Evolutionary conservation across 257 asterid genomes (phyloP), one percentile per base, ranked within the genome.

Genomic region (Solanum lycopersicoides): DNA sequence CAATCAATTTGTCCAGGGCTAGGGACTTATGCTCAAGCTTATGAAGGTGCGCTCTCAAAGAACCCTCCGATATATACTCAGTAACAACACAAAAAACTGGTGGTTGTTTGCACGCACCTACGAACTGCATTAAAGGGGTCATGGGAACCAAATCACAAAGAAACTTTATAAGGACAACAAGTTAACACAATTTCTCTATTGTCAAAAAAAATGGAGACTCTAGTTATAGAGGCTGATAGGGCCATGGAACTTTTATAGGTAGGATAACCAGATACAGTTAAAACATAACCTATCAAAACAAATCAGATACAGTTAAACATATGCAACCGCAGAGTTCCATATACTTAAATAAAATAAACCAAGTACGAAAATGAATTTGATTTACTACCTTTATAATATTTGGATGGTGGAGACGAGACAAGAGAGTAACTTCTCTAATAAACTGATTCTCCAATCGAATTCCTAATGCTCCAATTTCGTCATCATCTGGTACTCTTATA

Each of bases 371-470:
- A 47, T 32, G 25, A 75, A 25, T 59, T 47, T 2, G 42, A 65
- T 39, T 37, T 86, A 84, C 15, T 92, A 94, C 98, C 98, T 90
- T 93, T 60, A 94, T 83, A 37, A 94, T 91, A 86, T 93, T 93
- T n/a, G 84, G 91, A 89, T 94, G 96, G 45, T 89, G 94, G 88
- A 95, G 94, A 75, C 93, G 94, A 47, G 96, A 90, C 93, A 95
- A 89, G 88, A 93, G 94, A 56, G 92, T 92, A 44, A 90, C 94
- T 93, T 95, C 98, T 87, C 95, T 88, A 2, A 85, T 88, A 88
- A 93, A 95, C 90, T 93, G 97, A 44, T 91, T 92, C 93, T 92
- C 95, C 93, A 95, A 88, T 63, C 94, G 92, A 87, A 86, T 90
- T 72, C 90, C 89, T 63, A 93, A 77, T 13, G 85, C 90, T 83